Evolutionary conservation across 176 grass and related monocot species (phyloP), one percentile per base, ranked within the genome.

Genomic region (Oryza glumipatula): DNA sequence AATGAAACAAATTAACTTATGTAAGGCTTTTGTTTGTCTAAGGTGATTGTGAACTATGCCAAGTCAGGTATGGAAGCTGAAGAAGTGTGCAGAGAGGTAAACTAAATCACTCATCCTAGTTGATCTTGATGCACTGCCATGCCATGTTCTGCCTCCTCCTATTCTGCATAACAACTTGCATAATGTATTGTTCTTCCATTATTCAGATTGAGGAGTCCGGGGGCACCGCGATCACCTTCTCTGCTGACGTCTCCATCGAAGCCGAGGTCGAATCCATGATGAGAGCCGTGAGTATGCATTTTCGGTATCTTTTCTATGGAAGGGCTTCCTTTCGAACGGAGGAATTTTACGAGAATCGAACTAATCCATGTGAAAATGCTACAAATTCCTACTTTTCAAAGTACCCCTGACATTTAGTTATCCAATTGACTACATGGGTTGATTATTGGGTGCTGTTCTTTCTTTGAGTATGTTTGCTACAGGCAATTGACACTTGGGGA

Each of bases 21-120:
- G 10, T 73, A 44, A 24, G 49, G 49, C 1, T 23, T 76, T 77
- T 26, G 13, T 49, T 35, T 24, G 16, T 73, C 17, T 21, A 78
- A 97, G 96, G 96, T 98, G 12, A 75, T 98, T 44, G 85, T 98
- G 65, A 98, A 98, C 83, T 98, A 98, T 65, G 89, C 91, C 76
- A 92, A 90, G 77, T 98, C 93, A 63, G 76, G 87, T 35, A 94
- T 83, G 67, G 96, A 95, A 88, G 96, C 96, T 76, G 89, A 98
- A 92, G 81, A 98, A 67, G 93, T 95, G 33, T 89, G 91, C 78
- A 98, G 94, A 85, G 89, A 98, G 89, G 96, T 98, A 48, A 82
- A 87, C 60, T 46, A 38, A 58, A 33, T 30, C 3, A 12, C 21
- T 61, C 21, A 9, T 58, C 13, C 56, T 9, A 28, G 15, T 38